A percentile compares a stretch with the other conserved stretches of the same genome.
Conservation (phyloP, 2,329 filamentous ascomycete genomes). For the Chaetomium sp. region DNA sequence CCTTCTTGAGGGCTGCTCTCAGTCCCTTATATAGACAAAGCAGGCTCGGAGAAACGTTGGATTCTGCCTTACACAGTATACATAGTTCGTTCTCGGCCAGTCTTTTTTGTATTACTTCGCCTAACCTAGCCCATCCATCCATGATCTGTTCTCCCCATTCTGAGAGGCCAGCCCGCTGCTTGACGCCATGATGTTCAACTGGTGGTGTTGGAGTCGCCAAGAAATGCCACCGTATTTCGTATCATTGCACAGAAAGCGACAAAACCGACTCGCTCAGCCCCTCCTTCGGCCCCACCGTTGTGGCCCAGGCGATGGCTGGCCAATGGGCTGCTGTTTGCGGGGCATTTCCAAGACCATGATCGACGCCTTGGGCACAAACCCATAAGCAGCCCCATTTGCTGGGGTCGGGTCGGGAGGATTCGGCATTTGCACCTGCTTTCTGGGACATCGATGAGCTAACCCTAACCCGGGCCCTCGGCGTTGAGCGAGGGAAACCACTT, state of each 20-base stretch:
- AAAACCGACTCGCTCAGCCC: background rate
- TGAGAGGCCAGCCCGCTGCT: background rate
- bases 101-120: background rate
- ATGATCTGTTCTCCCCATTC: background rate
- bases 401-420: background rate
- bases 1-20: background rate
- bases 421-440: background rate
- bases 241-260: slow-evolving; percentile 4
- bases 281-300: background rate
- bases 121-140: background rate
- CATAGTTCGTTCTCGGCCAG: background rate
- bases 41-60: background rate
- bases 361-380: background rate
- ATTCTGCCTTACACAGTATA: background rate
- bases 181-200: background rate
- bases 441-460: background rate
- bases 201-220: background rate
- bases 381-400: background rate
- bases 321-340: slow-evolving; percentile 1
- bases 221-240: slow-evolving; percentile 13
- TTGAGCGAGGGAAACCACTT: background rate
- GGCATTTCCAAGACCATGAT: background rate
- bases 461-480: background rate
- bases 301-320: background rate
- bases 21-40: background rate